phyloP scores from a whole-genome alignment of 2,329 filamentous ascomycete genomes.

The Akanthomyces muscarius region DNA sequence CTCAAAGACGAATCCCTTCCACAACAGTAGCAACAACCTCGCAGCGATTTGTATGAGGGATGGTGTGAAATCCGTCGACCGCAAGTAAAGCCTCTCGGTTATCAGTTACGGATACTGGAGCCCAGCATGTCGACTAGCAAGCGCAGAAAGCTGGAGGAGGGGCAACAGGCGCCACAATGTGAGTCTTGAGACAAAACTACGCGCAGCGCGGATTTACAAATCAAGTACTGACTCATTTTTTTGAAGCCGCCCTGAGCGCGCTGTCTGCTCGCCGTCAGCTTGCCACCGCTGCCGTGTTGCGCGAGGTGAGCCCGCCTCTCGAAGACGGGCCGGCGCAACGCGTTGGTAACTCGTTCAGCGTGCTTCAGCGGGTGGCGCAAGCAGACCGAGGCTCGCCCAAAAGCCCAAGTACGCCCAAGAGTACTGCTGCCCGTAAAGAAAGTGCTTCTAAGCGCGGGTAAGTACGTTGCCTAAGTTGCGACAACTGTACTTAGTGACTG shows the following conservation, averaged over 20 bases:
- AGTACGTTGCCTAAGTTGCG: neutral
- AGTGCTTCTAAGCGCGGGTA: neutral
- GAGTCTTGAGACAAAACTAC: constrained; percentile 15
- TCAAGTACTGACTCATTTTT: neutral
- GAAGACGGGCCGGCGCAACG: constrained; percentile 1
- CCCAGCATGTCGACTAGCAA: constrained; percentile 30
- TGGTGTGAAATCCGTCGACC: neutral
- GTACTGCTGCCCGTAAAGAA: neutral
- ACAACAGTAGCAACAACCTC: neutral
- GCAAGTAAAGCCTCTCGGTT: neutral
- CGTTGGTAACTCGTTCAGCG: constrained; percentile 13
- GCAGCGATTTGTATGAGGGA: neutral
- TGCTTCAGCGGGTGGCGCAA: constrained; percentile 9
- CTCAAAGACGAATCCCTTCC: neutral
- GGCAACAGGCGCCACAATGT: constrained; percentile 29
- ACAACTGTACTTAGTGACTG: neutral
- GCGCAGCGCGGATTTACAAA: neutral
- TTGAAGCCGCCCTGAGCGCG: constrained; percentile 33
- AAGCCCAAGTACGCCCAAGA: neutral
- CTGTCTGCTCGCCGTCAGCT: constrained; percentile 33
- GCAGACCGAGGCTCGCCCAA: constrained; percentile 1
- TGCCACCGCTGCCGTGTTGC: constrained; percentile 17
- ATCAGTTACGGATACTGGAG: too few species aligned
- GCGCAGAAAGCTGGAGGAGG: constrained; percentile 34
- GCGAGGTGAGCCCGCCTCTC: neutral